Evolutionary conservation across 1,139 yeast genomes (phyloP), one percentile per base, ranked within the genome.

Genomic region (Blastobotrys buckinghamii): DNA sequence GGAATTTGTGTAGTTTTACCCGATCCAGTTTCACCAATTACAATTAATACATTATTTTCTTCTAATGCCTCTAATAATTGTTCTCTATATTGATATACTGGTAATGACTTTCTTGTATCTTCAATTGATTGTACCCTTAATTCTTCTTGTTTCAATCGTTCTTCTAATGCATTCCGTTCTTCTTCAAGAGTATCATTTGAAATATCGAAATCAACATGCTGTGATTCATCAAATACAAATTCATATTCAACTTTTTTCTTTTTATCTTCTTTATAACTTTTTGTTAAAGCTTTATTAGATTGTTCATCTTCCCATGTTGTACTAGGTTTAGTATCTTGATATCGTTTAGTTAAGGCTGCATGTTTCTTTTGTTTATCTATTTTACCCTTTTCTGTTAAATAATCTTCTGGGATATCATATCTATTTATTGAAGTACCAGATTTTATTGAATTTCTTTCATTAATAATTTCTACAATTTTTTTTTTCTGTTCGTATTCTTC

Each of bases 1-100:
- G 97, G 97, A 12, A 92, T 69, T 66, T 92, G 97, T 0, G 98
- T 92, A 0, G 98, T 92, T 60, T 92, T 92, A 58, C 98, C 98
- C 0, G 97, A 89, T 42, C 98, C 98, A 0, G 98, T 92, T 63
- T 92, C 97, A 52, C 98, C 98, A 33, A 92, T 96, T 42, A 92
- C 84, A 39, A 92, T 84, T 36, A 90, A 63, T 32, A 90, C 84
- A 61, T 88, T 96, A 59, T 85, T 78, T 15, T 76, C 67, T 19
- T 65, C 62, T 2, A 92, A 75, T 0, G 88, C 80, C 0, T 75
- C 73, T n/a, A 92, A 65, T 27, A 92, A 74, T 45, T 78, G 74
- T 1, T 76, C 70, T 48, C 88, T 72, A 67, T 79, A 84, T 47
- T 74, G 69, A 59, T 71, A 87, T 0, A 90, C 96, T 0, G 98